Conservation (phyloP, 2,329 filamentous ascomycete genomes). For the Sporothrix mexicana region DNA sequence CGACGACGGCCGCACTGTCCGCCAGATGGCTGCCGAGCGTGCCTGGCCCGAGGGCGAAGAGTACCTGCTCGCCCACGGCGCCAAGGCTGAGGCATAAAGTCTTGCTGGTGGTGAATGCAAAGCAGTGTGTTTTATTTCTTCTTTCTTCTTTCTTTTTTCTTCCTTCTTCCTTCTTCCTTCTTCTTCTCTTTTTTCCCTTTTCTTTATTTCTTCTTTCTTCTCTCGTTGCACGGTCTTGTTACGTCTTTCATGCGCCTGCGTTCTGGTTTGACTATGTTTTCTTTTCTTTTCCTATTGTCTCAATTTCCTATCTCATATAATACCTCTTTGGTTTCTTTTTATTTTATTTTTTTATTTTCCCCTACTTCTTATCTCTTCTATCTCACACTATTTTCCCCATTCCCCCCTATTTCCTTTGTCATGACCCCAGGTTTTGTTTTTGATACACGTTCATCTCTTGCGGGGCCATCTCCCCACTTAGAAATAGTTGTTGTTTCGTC, state of each 20-base stretch:
- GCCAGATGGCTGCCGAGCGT: constrained; percentile 63
- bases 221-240: constrained; percentile 15
- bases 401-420: background rate
- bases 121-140: background rate
- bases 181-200: background rate
- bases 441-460: constrained; percentile 12
- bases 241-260: constrained; percentile 9
- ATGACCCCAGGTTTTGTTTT: constrained; percentile 1
- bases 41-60: constrained; percentile 64
- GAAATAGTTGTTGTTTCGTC: background rate
- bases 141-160: background rate
- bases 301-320: background rate
- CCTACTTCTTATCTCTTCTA: background rate
- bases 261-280: background rate
- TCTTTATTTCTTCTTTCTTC: background rate
- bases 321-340: constrained; percentile 14
- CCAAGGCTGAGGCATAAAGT: constrained; percentile 10
- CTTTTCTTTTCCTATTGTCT: background rate
- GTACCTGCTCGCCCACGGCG: constrained; percentile 47
- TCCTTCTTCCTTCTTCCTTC: background rate
- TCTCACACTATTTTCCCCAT: constrained; percentile 4
- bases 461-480: background rate
- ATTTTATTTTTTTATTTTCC: background rate
- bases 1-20: constrained; percentile 47
- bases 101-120: constrained; percentile 1